Conservation (phyloP, 208 protist genomes). For the Phytomonas sp. region DNA sequence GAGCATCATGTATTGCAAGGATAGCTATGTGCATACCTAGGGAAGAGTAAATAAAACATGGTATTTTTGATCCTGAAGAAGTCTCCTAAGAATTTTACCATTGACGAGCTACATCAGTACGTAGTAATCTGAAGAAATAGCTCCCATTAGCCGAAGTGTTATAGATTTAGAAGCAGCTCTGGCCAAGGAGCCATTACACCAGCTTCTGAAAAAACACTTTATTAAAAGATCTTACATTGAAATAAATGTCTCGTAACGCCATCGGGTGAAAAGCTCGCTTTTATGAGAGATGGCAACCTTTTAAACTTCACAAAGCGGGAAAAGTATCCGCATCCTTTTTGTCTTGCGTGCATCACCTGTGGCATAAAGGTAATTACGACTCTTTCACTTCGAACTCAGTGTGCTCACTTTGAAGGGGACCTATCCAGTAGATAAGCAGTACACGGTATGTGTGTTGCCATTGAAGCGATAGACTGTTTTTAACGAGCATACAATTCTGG, state of each 20-base stretch:
- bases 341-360: no score
- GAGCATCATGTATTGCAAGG: background rate
- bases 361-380: no score
- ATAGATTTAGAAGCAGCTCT: background rate
- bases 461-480: no score
- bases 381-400: no score
- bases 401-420: no score
- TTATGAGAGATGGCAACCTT: background rate
- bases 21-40: background rate
- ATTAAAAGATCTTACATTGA: background rate
- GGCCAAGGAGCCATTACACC: background rate
- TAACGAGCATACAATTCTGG: no score
- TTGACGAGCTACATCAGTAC: background rate
- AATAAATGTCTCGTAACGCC: background rate
- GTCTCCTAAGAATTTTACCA: background rate
- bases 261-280: background rate
- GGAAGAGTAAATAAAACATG: background rate
- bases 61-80: background rate
- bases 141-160: background rate
- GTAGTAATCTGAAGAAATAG: background rate
- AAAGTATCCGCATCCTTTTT: background rate
- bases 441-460: no score
- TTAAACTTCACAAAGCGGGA: background rate
- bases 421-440: no score
- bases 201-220: background rate